Base-by-base conservation (phyloP, 2,329 filamentous ascomycete genomes). In the Colletotrichum eremochloae region DNA sequence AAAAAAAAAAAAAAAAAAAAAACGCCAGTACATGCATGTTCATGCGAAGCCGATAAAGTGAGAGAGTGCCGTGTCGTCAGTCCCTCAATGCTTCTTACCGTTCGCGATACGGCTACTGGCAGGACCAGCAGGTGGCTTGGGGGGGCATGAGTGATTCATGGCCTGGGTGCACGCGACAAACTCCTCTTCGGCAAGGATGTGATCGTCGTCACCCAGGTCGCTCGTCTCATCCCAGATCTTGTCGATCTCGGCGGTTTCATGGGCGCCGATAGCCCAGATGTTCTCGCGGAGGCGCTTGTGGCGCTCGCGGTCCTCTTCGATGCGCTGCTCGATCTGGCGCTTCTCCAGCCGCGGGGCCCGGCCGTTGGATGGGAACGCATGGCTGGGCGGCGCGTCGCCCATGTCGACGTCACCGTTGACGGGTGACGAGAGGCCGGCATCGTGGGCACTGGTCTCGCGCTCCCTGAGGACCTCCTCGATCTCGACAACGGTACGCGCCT, bases 251-350 rank as follows among this genome's bases (percentile, higher is more conserved):
- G 84, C 83, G 46, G 91, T 89, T 20, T 87, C 84, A 42, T 89
- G 88, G 11, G 88, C 87, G 40, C 90, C 90, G 2, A 97, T 91
- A 0, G 95, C 94, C 96, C 97, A 99, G 74, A 97, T 97, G 77
- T 92, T 95, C 83, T 99, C 96, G 31, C 96, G 86, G 78, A 96
- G 85, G 55, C 96, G 86, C 86, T 99, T 99, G 82, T 99, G 97
- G 55, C 96, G 87, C 81, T 99, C 96, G 4, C 96, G 87, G 81
- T 99, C 96, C 82, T 99, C 97, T 77, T 99, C 97, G 74, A 99
- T 97, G 52, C 96, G 88, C 84, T 98, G 95, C 83, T 98, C 95
- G 65, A 98, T 93, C 83, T 97, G 94, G 68, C 93, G 89, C 82
- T 96, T 96, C 78, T 98, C 94, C 63, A 96, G 81, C 20, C 84